Base-by-base conservation (phyloP, 179 eudicot species). In the Beta corolliflora region DNA sequence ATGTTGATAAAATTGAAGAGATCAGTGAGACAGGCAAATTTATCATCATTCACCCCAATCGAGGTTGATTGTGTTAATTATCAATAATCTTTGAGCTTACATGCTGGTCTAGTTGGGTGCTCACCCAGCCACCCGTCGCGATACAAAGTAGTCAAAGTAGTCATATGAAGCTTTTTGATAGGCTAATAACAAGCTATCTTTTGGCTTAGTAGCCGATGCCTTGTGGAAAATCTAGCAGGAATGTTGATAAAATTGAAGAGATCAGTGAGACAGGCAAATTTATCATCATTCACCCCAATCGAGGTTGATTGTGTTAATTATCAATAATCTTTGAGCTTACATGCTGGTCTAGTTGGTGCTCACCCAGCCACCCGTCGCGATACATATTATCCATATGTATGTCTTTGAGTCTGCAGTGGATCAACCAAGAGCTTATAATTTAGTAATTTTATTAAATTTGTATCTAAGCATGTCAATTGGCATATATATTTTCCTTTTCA, bases 401-500 rank as follows among this genome's bases (percentile, higher is more conserved):
- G 50, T 41, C 21, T 31, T 68, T 68, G 72, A 68, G 52, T 68
- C 50, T 41, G 15, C 52, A 14, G 10, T 4, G 16, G 45, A n/a
- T n/a, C n/a, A n/a, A n/a, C n/a, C n/a, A n/a, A n/a, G n/a, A n/a
- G n/a, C n/a, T n/a, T n/a, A n/a, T n/a, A n/a, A n/a, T 48, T 19
- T 64, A 65, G 61, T 65, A 16, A 55, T 78, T 19, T 1, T 53
- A 7, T 18, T 13, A 21, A n/a, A 46, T 21, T 29, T 45, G 29
- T 18, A 73, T 45, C 1, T 21, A 74, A 16, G 71, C 66, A 14
- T 85, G 41, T 55, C 63, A 58, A 78, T 68, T 45, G 70, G 46
- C 58, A 52, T 16, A 41, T 69, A 36, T 80, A 41, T 85, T 76
- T 78, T 85, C 58, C 78, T 64, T 64, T 80, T 53, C 94, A 96